phyloP scores from a whole-genome alignment of 192 early-diverging fungal species.

The Coemansia sp. region DNA sequence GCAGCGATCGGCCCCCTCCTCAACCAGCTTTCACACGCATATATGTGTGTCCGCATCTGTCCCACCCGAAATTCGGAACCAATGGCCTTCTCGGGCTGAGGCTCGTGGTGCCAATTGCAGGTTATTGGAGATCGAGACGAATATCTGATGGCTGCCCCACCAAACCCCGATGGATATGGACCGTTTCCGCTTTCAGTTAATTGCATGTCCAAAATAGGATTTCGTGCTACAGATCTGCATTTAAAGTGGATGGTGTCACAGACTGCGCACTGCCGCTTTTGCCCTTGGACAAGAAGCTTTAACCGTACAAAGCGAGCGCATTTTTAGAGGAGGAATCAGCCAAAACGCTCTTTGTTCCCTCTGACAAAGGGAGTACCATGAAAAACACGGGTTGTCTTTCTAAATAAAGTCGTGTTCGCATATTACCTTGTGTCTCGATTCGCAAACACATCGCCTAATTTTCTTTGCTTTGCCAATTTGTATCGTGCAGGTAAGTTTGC shows the following conservation, averaged over 20 bases:
- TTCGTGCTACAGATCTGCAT: neutral
- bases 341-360: neutral
- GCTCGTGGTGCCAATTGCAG: conserved; percentile 8
- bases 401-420: neutral
- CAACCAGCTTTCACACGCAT: neutral
- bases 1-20: neutral
- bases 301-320: neutral
- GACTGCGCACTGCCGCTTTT: neutral
- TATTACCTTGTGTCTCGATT: neutral
- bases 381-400: neutral
- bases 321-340: neutral
- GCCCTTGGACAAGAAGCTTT: neutral
- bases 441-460: neutral
- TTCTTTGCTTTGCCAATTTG: neutral
- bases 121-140: neutral
- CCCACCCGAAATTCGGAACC: neutral
- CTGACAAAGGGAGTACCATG: neutral
- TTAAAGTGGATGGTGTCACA: neutral
- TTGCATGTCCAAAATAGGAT: neutral
- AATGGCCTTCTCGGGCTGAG: neutral
- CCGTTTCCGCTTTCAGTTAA: neutral
- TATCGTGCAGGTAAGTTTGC: neutral
- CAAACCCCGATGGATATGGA: neutral
- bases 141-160: neutral
- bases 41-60: neutral